Base-by-base conservation (phyloP, 1,139 yeast genomes). In the Dujonia santamariae region DNA sequence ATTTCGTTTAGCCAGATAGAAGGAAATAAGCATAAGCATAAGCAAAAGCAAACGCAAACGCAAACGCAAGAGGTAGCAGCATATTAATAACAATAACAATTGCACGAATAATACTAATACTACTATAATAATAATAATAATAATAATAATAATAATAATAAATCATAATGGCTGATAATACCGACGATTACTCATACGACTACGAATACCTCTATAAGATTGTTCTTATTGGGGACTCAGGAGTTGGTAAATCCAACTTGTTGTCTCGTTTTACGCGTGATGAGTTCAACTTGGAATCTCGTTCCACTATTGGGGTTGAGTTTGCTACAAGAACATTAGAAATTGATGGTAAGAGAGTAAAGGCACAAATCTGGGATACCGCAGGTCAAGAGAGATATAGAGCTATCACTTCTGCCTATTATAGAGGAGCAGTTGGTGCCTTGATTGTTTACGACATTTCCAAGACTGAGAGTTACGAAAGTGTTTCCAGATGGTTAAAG, bases 351-450 rank as follows among this genome's bases (percentile, higher is more conserved):
- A 92, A 90, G 63, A 75, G 95, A 55, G 88, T 94, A 54, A 92
- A 92, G 63, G 97, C 97, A 7, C 98, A 94, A 62, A 88, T 92
- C 54, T 92, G 98, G 98, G 98, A 92, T 61, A 92, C 98, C 19
- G 98, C 98, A 2, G 98, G 98, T 40, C 98, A 92, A 68, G 98
- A 92, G 63, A 79, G 98, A 57, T 92, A 92, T 68, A 79, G 98
- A 52, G 97, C 98, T 35, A 92, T 92, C 55, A 94, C 98, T 26
- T 82, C 95, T 41, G 98, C 97, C 11, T 92, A 92, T 67, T 92
- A 92, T 61, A 76, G 98, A 56, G 98, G 98, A 31, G 98, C 98
- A 1, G 96, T 90, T 34, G 98, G 98, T 35, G 98, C 98, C 2
- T 72, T 92, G 50, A 83, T 92, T 43, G 96, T 92, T 46, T 92